Evolutionary conservation across 148 eudicot species (phyloP).

Genomic region (Rhododendron vialii): DNA sequence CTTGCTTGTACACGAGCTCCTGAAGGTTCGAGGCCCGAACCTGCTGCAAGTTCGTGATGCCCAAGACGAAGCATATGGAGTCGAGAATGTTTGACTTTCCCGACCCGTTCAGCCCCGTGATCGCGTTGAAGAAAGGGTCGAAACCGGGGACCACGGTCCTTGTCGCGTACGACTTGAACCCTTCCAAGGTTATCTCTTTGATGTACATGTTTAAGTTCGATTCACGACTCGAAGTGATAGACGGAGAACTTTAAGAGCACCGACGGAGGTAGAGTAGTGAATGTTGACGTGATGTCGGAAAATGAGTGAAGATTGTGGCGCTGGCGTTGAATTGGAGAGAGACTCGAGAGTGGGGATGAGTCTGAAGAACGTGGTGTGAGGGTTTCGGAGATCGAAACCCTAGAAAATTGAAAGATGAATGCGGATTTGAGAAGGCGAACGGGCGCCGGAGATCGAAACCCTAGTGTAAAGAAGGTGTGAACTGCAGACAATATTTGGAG

Average conservation of each 20-base stretch:
- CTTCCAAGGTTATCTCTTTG: conserved; percentile 83
- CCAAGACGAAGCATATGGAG: conserved; percentile 90
- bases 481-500: neutral
- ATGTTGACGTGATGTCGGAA: conserved; percentile 27
- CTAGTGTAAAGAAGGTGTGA: neutral
- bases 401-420: neutral
- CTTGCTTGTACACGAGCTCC: conserved; percentile 96
- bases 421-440: neutral
- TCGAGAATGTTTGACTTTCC: conserved; percentile 71
- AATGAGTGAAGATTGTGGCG: neutral
- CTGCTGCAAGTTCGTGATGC: conserved; percentile 94
- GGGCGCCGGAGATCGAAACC: neutral
- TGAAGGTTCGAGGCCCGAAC: conserved; percentile 97
- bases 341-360: too few relatives aligned
- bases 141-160: conserved; percentile 52
- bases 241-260: neutral
- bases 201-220: conserved; percentile 40
- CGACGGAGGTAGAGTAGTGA: conserved; percentile 44
- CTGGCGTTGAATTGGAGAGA: neutral
- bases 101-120: conserved; percentile 91
- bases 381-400: conserved; percentile 8
- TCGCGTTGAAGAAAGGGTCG: conserved; percentile 91
- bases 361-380: neutral
- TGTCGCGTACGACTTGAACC: conserved; percentile 98
- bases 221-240: neutral